Evolutionary conservation across 2,329 filamentous ascomycete genomes (phyloP).

Genomic region (Colletotrichum orbiculare): DNA sequence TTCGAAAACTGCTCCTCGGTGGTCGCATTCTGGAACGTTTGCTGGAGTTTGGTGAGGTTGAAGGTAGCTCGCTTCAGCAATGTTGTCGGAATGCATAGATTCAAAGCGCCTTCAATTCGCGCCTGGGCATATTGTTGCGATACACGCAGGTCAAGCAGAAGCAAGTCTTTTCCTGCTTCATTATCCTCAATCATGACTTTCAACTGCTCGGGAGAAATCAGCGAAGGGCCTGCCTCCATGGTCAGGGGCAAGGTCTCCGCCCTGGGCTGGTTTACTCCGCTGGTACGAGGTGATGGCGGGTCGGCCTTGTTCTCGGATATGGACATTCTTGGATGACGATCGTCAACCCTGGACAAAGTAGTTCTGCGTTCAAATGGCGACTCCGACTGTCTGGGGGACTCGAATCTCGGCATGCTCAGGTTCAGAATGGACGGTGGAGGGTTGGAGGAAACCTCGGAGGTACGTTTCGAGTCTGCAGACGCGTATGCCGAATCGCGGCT

Average conservation of each 20-base stretch:
- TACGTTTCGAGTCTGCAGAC: conserved; percentile 65
- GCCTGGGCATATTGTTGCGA: conserved; percentile 83
- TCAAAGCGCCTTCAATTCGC: conserved; percentile 83
- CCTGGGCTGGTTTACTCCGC: conserved; percentile 41
- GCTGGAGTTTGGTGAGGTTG: conserved; percentile 86
- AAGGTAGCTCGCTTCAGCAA: conserved; percentile 91
- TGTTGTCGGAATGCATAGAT: conserved; percentile 94
- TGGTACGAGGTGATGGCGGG: conserved; percentile 47
- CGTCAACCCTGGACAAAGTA: conserved; percentile 56
- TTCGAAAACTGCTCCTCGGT: conserved; percentile 79
- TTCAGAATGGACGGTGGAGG: conserved; percentile 46
- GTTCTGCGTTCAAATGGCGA: conserved; percentile 48
- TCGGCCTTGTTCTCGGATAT: conserved; percentile 60
- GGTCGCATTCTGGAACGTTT: conserved; percentile 81
- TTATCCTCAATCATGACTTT: conserved; percentile 64
- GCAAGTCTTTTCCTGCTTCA: conserved; percentile 53
- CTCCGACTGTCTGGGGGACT: conserved; percentile 48
- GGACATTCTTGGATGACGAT: conserved; percentile 66
- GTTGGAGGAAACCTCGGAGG: conserved; percentile 59
- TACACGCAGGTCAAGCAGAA: conserved; percentile 88
- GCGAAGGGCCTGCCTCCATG: conserved; percentile 57
- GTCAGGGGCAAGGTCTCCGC: conserved; percentile 66
- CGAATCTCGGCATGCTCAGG: conserved; percentile 56
- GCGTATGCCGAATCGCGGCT: conserved; percentile 65
- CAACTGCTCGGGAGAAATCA: conserved; percentile 67